Evolutionary conservation across 768 basidiomycete species (phyloP), one percentile per base, ranked within the genome.

Genomic region (Termitomyces sp.): DNA sequence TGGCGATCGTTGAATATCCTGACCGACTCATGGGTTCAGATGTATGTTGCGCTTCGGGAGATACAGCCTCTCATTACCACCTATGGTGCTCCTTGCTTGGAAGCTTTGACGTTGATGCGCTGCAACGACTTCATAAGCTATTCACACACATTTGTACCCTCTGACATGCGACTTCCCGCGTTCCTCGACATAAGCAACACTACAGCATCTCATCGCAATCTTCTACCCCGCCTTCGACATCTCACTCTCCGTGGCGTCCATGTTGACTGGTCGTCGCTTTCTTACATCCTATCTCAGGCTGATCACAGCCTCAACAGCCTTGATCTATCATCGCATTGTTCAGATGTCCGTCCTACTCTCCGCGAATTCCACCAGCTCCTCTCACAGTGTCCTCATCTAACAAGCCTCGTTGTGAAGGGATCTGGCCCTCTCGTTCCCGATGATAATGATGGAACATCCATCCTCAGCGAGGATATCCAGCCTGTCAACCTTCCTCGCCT

Each of bases 191-290:
- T 74, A 38, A 62, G 68, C 42, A 65, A 68, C 58, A 61, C 64
- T 49, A 60, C 58, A 22, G 12, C 69, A 40, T 42, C 58, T 16
- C 52, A 62, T 8, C 51, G 56, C 28, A 64, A 70, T 45, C 68
- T 76, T 39, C 72, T 81, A 11, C 80, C 85, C n/a, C 69, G 70
- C 24, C 72, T 88, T 18, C 75, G 74, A n/a, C 71, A 78, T 42
- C 76, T 88, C 22, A 74, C 73, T 1, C 80, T 88, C 13, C 75
- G 77, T 57, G 86, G 87, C 22, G 84, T 88, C 4, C 86, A 87
- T 67, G 75, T 82, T 36, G 74, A 84, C 45, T 88, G 83, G 86
- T 55, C 70, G 2, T 69, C 76, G 24, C 79, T 84, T 45, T 74
- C 77, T 36, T 54, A 64, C 53, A 51, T 64, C 62, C 16, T 73